A percentile compares a stretch with the other conserved stretches of the same genome.
Conservation (phyloP, 441 rosid species). For the Rhodomyrtus psidioides region DNA sequence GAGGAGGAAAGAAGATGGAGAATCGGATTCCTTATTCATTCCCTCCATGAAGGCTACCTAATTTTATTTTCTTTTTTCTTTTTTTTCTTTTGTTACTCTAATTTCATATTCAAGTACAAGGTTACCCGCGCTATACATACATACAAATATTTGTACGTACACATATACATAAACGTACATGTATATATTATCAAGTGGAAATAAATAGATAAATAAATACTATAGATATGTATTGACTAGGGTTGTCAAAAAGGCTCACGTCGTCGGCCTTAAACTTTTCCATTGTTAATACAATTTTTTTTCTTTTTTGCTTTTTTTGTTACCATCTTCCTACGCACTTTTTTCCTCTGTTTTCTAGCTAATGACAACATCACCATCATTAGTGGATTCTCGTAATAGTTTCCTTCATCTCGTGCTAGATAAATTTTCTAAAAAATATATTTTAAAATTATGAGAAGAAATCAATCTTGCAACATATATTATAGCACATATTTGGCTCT, state of each 20-base stretch:
- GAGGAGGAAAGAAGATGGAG: not conserved
- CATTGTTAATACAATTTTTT: not conserved
- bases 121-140: not conserved
- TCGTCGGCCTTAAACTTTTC: too few species aligned
- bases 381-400: not conserved
- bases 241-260: too few species aligned
- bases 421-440: not conserved
- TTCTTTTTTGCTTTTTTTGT: not conserved
- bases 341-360: not conserved
- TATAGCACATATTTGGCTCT: too few species aligned
- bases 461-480: too few species aligned
- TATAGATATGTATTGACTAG: too few species aligned
- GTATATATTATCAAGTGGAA: not conserved
- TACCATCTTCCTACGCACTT: not conserved
- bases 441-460: not conserved
- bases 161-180: too few species aligned
- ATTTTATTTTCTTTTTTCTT: not conserved
- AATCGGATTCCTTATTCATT: not conserved
- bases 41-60: not conserved
- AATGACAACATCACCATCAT: not conserved
- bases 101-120: too few species aligned
- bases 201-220: too few species aligned
- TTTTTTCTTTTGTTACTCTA: not conserved
- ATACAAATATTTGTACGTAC: too few species aligned
- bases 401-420: not conserved